Base-by-base conservation (phyloP, 2,329 filamentous ascomycete genomes). In the Bisporella sp. region DNA sequence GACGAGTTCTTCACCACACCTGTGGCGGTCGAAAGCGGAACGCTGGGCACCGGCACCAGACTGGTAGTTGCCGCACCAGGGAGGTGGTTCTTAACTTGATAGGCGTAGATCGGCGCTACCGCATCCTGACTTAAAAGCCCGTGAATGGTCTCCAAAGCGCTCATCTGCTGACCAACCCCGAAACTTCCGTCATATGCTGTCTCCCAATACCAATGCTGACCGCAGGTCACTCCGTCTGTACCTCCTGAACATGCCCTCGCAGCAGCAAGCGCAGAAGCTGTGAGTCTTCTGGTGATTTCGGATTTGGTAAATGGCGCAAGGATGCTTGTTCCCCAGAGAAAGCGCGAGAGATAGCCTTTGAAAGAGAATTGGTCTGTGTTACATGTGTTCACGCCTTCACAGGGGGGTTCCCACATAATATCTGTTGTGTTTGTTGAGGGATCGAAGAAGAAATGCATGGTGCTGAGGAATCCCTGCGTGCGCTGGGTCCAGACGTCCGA, bases 281-380 rank as follows among this genome's bases (percentile, higher is more conserved):
- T 63, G 41, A 86, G 72, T 43, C 77, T 66, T 2, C 65, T 62
- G 46, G 72, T 68, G 44, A 85, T 71, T 4, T 70, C 67, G 4
- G 66, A 49, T 3, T 68, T 66, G 21, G 82, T 75, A 21, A 73
- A 74, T 7, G 82, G 79, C 52, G 81, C 71, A 67, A 84, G 71
- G 46, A 74, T 63, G 33, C 78, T 72, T 4, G 79, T 74, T 43
- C 76, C 72, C 68, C 76, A 83, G 70, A 85, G 77, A 69, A 82
- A 84, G 49, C 82, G 79, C 30, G 81, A 72, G 31, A 85, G 72
- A 63, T 82, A 84, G 41, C 75, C 82, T 68, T 88, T 89, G 75
- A 84, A 85, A 6, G 78, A 80, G 58, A 74, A 76, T 73, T 83
- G 81, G 65, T 87, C 83, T 46, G 68, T 72, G 62, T 80, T 77